phyloP scores from a whole-genome alignment of 2,329 filamentous ascomycete species.

The Monilinia aucupariae region DNA sequence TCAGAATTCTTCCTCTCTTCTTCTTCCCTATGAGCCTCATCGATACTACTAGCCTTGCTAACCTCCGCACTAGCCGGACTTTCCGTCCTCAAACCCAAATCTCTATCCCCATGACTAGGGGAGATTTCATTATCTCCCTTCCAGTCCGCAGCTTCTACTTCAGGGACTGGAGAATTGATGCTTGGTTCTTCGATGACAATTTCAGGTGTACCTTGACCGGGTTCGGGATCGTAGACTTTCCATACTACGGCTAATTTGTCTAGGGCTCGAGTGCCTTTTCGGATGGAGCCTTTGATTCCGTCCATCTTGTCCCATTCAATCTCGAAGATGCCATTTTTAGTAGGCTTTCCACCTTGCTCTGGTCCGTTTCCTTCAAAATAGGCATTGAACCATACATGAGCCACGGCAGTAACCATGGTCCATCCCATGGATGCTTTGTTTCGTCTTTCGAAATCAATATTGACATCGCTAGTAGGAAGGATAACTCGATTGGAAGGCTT shows the following conservation, averaged over 20 bases:
- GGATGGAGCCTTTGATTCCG: slow-evolving; percentile 82
- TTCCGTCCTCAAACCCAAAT: slow-evolving; percentile 62
- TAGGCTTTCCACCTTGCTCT: slow-evolving; percentile 58
- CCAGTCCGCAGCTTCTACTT: slow-evolving; percentile 68
- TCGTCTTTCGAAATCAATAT: slow-evolving; percentile 81
- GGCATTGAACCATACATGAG: slow-evolving; percentile 94
- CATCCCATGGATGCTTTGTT: slow-evolving; percentile 74
- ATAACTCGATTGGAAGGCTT: slow-evolving; percentile 63
- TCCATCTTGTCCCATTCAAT: slow-evolving; percentile 78
- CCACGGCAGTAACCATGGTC: slow-evolving; percentile 87
- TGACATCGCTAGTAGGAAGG: slow-evolving; percentile 77
- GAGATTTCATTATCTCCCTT: slow-evolving; percentile 50
- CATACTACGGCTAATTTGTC: slow-evolving; percentile 84
- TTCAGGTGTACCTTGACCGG: slow-evolving; percentile 24
- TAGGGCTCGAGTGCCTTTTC: slow-evolving; percentile 75
- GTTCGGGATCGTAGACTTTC: slow-evolving; percentile 44
- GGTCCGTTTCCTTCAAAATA: slow-evolving; percentile 83
- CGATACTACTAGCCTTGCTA: slow-evolving; percentile 67
- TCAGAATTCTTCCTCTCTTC: slow-evolving; percentile 17
- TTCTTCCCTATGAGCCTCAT: slow-evolving; percentile 35
- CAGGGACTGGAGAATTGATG: slow-evolving; percentile 61
- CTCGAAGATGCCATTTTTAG: slow-evolving; percentile 65
- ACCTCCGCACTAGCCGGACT: slow-evolving; percentile 61
- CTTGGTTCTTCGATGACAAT: slow-evolving; percentile 59
- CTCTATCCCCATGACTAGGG: slow-evolving; percentile 45